Evolutionary conservation across 257 asterid species (phyloP).

Genomic region (Avicennia marina): DNA sequence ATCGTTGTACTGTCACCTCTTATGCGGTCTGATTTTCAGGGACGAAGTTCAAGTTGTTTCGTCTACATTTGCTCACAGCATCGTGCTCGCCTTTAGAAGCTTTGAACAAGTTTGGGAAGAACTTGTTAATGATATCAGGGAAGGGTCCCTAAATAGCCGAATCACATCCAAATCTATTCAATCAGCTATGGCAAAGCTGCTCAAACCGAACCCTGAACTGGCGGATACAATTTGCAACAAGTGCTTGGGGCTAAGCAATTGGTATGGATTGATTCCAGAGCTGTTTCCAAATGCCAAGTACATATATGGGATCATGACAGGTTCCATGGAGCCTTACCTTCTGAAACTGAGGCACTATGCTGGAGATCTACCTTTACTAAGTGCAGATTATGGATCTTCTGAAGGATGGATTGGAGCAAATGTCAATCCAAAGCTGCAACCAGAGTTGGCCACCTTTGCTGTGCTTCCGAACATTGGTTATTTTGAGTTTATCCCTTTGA

Average conservation of each 20-base stretch:
- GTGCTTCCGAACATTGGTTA: conserved; percentile 85
- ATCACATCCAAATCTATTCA: conserved; percentile 64
- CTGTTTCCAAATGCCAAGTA: conserved; percentile 71
- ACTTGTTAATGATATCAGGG: conserved; percentile 57
- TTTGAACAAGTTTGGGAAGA: conserved; percentile 78
- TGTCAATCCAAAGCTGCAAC: conserved; percentile 66
- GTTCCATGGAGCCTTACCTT: conserved; percentile 92
- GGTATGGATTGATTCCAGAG: conserved; percentile 71
- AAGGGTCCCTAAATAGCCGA: conserved; percentile 56
- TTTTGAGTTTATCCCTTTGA: conserved; percentile 78
- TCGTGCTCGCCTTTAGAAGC: conserved; percentile 78
- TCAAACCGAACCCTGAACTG: conserved; percentile 64
- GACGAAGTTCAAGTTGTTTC: conserved; percentile 75
- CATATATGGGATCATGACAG: conserved; percentile 90
- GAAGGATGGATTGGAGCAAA: conserved; percentile 97
- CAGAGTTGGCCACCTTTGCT: conserved; percentile 65
- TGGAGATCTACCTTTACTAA: conserved; percentile 62
- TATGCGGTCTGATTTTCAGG: conserved; percentile 68
- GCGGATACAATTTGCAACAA: conserved; percentile 42
- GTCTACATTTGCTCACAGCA: conserved; percentile 88
- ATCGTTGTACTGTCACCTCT: conserved; percentile 80
- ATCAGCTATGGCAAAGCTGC: conserved; percentile 51
- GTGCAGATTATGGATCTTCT: conserved; percentile 94
- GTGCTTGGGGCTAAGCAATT: conserved; percentile 54
- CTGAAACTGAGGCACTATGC: conserved; percentile 82